Evolutionary conservation across 1,284 basidiomycete species (phyloP), one percentile per base, ranked within the genome.

Genomic region (Cerioporus squamosus): DNA sequence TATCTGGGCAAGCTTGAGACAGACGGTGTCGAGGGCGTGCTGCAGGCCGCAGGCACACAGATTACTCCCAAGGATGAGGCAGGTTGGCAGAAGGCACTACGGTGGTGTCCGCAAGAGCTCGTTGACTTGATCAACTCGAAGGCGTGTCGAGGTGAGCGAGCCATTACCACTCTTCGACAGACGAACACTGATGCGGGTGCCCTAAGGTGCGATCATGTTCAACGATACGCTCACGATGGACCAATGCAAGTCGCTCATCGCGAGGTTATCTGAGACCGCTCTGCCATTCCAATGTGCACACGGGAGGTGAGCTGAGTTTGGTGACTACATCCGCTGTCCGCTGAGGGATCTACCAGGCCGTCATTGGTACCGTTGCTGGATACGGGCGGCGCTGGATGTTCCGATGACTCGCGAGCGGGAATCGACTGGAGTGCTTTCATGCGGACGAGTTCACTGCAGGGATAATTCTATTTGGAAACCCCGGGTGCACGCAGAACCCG

Each of bases 261-360:
- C 69, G 6, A 81, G 87, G 63, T 79, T 98, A 22, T 80, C 87
- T 3, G 70, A 81, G 57, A 93, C 93, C 1, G 79, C 82, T 2
- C 90, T 93, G 66, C 95, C 96, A 1, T 97, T 97, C 73, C 91
- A 93, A 69, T 98, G 96, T 75, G 96, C 96, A 17, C 96, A 98
- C 74, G 96, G 95, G 68, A 82, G 89, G 88, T 88, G 62, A 55
- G 80, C 70, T 6, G 33, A 1, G n/a, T 36, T 15, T 8, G 3
- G 8, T 36, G 33, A 36, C 33, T 36, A 36, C 33, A 10, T 29
- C 12, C 10, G 1, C 12, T 36, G 33, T 12, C 12, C 12, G 33
- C 33, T 36, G 33, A 36, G 14, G 33, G 14, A 36, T 2, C 8
- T 6, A 36, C 33, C 38, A 70, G 71, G 45, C 71, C 70, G 26